phyloP scores from a whole-genome alignment of 2,329 filamentous ascomycete species.

The Exophiala calicioides region DNA sequence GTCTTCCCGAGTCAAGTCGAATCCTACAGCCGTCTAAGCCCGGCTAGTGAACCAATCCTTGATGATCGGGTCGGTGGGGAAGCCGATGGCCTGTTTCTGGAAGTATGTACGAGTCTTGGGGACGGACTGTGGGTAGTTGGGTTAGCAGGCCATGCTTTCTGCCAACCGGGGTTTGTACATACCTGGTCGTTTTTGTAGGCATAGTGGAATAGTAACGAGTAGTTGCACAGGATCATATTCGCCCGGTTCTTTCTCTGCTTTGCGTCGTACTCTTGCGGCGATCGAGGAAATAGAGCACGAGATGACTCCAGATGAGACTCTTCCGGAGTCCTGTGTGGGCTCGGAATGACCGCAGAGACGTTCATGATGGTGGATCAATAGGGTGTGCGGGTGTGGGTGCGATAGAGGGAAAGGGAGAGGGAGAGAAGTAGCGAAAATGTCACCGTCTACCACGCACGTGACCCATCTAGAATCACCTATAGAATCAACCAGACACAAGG shows the following conservation, averaged over 20 bases:
- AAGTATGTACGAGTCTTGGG: constrained; percentile 30
- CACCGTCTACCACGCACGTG: too few species aligned
- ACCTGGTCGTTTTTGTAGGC: constrained; percentile 43
- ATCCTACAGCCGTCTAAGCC: neutral
- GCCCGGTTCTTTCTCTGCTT: constrained; percentile 16
- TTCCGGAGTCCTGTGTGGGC: too few species aligned
- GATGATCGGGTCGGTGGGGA: constrained; percentile 24
- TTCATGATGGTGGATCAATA: too few species aligned
- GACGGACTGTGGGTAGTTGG: constrained; percentile 21
- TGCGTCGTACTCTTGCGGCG: constrained; percentile 6
- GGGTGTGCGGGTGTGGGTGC: too few species aligned
- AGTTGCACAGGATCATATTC: constrained; percentile 15
- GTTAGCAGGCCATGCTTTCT: neutral
- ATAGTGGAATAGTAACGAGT: constrained; percentile 40
- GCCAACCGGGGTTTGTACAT: constrained; percentile 11
- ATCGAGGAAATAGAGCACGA: too few species aligned
- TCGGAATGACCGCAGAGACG: too few species aligned
- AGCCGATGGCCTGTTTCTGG: constrained; percentile 26
- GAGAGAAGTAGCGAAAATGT: too few species aligned
- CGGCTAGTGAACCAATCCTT: constrained; percentile 26
- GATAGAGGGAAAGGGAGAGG: too few species aligned
- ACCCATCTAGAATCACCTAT: too few species aligned
- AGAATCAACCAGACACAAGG: too few species aligned
- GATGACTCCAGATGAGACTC: too few species aligned
- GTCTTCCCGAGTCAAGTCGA: neutral